These are phyloP conservation scores for Cyclotella cryptica DNA, from an alignment of 108 stramenopile genomes.

Conservation along the genomic window DNA sequence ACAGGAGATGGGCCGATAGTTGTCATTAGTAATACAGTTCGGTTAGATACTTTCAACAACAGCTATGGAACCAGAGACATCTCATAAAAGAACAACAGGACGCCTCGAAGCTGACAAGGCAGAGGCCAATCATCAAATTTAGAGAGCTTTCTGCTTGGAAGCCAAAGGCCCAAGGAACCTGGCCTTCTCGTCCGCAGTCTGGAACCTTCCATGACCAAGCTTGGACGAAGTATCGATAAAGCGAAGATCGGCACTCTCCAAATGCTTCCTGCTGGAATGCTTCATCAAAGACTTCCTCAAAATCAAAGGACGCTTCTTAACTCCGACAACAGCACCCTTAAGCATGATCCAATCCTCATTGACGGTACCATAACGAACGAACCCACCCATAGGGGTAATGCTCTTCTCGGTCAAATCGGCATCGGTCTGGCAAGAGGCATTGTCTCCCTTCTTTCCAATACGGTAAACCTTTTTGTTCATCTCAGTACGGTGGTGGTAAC, in stretches of 20 bases:
- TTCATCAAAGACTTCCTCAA: conserved; percentile 97
- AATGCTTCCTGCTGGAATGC: conserved; percentile 91
- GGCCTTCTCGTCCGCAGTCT: conserved; percentile 98
- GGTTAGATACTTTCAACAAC: too few species aligned
- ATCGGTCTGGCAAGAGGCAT: conserved; percentile 93
- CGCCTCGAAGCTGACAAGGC: too few species aligned
- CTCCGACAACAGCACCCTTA: conserved; percentile 98
- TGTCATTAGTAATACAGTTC: too few species aligned
- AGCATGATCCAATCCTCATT: conserved; percentile 99
- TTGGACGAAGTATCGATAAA: conserved; percentile 99
- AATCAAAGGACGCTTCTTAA: conserved; percentile 98
- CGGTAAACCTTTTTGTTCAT: conserved; percentile 99
- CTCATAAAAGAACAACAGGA: too few species aligned
- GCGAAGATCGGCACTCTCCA: conserved; percentile 96
- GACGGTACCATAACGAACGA: conserved; percentile 96
- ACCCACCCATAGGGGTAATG: conserved; percentile 99
- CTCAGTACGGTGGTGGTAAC: conserved; percentile 99
- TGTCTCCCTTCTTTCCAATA: conserved; percentile 97
- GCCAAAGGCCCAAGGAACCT: conserved; percentile 99
- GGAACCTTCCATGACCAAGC: conserved; percentile 99
- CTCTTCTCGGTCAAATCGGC: conserved; percentile 98
- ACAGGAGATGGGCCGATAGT: too few species aligned
- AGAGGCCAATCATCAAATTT: conserved; percentile 5
- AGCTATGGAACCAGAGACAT: too few species aligned
- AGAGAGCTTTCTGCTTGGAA: conserved; percentile 80